A percentile compares a stretch with the other conserved stretches of the same genome.
phyloP scores from a whole-genome alignment of 1,284 basidiomycete species.

The Veloboletus limbatus region DNA sequence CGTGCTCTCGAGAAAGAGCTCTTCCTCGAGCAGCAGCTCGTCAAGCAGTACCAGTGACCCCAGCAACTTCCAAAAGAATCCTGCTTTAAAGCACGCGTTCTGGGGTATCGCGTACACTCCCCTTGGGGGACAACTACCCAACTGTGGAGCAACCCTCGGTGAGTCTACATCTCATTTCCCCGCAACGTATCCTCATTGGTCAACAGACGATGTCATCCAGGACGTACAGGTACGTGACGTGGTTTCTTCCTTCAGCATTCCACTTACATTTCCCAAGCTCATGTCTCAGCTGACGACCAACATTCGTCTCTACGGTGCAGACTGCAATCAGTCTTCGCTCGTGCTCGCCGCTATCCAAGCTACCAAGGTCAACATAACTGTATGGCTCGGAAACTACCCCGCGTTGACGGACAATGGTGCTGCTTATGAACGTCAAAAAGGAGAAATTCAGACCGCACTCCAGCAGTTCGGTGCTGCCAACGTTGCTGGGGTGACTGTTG shows the following conservation, averaged over 20 bases:
- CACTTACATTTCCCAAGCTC: conserved; percentile 36
- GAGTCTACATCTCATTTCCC: conserved; percentile 15
- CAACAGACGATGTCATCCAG: conserved; percentile 41
- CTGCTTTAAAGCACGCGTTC: conserved; percentile 59
- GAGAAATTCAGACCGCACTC: conserved; percentile 64
- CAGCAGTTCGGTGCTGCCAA: conserved; percentile 77
- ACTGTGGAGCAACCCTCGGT: conserved; percentile 50
- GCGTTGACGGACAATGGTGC: conserved; percentile 57
- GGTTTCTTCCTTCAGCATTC: neutral
- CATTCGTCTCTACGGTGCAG: conserved; percentile 57
- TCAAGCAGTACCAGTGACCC: conserved; percentile 55
- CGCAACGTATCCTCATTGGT: conserved; percentile 2
- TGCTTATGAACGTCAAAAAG: conserved; percentile 73
- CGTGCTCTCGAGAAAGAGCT: conserved; percentile 32
- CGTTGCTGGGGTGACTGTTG: conserved; percentile 78
- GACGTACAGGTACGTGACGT: conserved; percentile 46
- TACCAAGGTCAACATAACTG: conserved; percentile 85
- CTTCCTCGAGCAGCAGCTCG: conserved; percentile 22
- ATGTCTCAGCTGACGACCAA: conserved; percentile 57
- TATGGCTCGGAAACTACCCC: conserved; percentile 84
- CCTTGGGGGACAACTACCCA: conserved; percentile 48
- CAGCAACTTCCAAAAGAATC: conserved; percentile 61
- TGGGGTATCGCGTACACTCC: conserved; percentile 78
- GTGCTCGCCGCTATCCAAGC: conserved; percentile 79
- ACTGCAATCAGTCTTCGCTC: conserved; percentile 56